Evolutionary conservation across 2,329 filamentous ascomycete species (phyloP), one percentile per base, ranked within the genome.

Genomic region (Fusarium agapanthi): DNA sequence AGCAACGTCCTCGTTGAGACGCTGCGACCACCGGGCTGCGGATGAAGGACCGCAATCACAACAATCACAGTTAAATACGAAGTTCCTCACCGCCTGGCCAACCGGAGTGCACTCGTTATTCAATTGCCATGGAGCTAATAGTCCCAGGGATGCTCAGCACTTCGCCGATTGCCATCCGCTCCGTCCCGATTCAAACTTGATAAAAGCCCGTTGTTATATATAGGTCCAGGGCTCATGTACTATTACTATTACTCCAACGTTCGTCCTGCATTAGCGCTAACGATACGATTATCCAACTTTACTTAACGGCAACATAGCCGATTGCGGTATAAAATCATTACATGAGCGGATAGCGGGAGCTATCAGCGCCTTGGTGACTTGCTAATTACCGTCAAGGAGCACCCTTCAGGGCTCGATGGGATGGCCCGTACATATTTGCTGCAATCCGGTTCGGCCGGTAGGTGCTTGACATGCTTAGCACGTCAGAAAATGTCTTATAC

Each of bases 1-100:
- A 69, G 61, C 38, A 58, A 50, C 37, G 28, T 68, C 56, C 54
- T 64, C 62, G 61, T 63, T 45, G 62, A 50, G 69, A 69, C 73
- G 73, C 73, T 76, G 69, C 65, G 62, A 71, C 71, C 73, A 73
- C 63, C 54, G 40, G 55, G 54, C 41, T 65, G 55, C 59, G 61
- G 65, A 71, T 66, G 56, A 67, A 62, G 58, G 37, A 44, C 65
- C 70, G 75, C 66, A 69, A 75, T 63, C 61, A 48, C 47, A 61
- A 68, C 55, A 53, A 35, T 62, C 67, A 55, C 65, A 64, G 45
- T 47, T 56, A 51, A 24, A 72, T 59, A 69, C 61, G 66, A 70
- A 67, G 62, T 62, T 69, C 57, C 64, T 71, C 61, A 68, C 67
- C 64, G 68, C 65, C 63, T 62, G 37, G 55, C 56, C 37, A 69